phyloP scores from a whole-genome alignment of 2,329 filamentous ascomycete species.

The Clonostachys rosea region DNA sequence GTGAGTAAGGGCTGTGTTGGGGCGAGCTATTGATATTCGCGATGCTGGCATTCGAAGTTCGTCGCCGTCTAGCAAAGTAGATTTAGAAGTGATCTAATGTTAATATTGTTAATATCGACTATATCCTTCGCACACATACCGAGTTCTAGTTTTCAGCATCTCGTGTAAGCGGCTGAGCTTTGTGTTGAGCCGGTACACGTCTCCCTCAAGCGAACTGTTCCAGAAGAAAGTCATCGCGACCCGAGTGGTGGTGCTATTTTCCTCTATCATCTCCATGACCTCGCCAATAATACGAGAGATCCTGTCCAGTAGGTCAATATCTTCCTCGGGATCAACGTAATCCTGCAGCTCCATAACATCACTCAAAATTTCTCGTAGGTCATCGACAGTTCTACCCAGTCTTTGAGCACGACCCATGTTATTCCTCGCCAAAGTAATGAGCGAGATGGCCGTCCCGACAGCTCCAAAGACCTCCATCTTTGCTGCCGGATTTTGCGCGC shows the following conservation, averaged over 20 bases:
- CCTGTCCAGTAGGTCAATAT: neutral
- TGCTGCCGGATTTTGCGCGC: too few relatives aligned
- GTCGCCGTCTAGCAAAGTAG: too few relatives aligned
- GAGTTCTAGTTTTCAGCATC: too few relatives aligned
- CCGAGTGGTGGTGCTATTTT: neutral
- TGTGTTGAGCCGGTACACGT: neutral
- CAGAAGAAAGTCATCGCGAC: neutral
- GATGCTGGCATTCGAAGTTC: too few relatives aligned
- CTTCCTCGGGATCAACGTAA: neutral
- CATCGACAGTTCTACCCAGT: neutral
- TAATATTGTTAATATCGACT: too few relatives aligned
- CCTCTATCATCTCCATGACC: neutral
- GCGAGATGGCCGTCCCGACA: neutral
- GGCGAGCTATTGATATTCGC: too few relatives aligned
- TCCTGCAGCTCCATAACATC: conserved; percentile 1
- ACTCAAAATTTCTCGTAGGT: neutral
- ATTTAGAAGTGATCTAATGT: too few relatives aligned
- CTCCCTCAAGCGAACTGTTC: neutral
- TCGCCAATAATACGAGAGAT: neutral
- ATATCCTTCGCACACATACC: too few relatives aligned
- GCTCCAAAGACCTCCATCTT: neutral
- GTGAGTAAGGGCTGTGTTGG: too few relatives aligned
- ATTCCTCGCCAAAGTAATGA: neutral
- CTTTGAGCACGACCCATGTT: neutral
- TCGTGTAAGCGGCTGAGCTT: neutral